phyloP scores from a whole-genome alignment of 1,139 yeast species.

The Groenewaldozyma auringiensis region DNA sequence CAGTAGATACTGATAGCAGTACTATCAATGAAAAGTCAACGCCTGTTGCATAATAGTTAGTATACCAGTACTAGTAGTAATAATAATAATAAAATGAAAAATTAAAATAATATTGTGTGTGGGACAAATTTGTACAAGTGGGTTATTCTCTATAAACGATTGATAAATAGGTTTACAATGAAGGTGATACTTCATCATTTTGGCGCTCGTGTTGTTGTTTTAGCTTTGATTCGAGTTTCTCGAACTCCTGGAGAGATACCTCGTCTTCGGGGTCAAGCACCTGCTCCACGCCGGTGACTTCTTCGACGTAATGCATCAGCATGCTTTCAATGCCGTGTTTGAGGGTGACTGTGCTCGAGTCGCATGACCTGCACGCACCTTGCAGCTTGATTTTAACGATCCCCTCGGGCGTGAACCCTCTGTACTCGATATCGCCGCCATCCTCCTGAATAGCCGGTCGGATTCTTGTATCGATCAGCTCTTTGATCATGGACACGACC shows the following conservation, averaged over 20 bases:
- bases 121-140: too few species aligned
- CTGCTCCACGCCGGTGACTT: slow-evolving; percentile 68
- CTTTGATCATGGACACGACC: slow-evolving; percentile 85
- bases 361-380: slow-evolving; percentile 80
- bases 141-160: too few species aligned
- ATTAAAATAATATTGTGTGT: too few species aligned
- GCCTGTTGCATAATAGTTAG: not conserved
- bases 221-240: slow-evolving; percentile 47
- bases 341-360: slow-evolving; percentile 67
- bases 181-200: slow-evolving; percentile 20
- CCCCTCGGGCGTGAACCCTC: slow-evolving; percentile 62
- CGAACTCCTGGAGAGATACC: slow-evolving; percentile 60
- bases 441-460: slow-evolving; percentile 84
- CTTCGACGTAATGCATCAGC: slow-evolving; percentile 80
- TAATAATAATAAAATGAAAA: too few species aligned
- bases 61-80: too few species aligned
- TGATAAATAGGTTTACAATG: slow-evolving; percentile 15
- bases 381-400: slow-evolving; percentile 64
- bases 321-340: slow-evolving; percentile 76
- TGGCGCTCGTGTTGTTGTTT: slow-evolving; percentile 13
- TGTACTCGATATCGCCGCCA: slow-evolving; percentile 73
- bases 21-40: not conserved
- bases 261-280: slow-evolving; percentile 55
- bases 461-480: slow-evolving; percentile 84
- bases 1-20: not conserved